A percentile compares a stretch with the other conserved stretches of the same genome.
Evolutionary conservation across 1,139 yeast species (phyloP).

Genomic region (Entelexis paramagnoliae): DNA sequence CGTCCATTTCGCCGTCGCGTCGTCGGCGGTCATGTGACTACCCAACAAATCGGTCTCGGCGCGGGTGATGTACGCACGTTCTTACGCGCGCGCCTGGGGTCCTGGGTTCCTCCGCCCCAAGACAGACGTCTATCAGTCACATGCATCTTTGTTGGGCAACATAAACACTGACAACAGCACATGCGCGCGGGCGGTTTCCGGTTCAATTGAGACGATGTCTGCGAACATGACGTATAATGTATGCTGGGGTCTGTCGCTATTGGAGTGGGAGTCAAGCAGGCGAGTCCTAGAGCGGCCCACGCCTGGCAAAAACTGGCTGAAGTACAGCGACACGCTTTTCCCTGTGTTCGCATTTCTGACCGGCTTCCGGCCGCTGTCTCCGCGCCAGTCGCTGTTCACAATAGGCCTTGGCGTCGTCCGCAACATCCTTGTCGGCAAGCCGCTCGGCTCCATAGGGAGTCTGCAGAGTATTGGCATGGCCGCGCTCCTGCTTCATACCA

Average conservation of each 20-base stretch:
- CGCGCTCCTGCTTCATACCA: conserved; percentile 23
- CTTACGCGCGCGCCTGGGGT: background rate
- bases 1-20: no score
- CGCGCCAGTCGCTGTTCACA: conserved; percentile 26
- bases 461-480: conserved; percentile 34
- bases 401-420: conserved; percentile 33
- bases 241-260: conserved; percentile 29
- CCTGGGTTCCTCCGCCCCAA: no score
- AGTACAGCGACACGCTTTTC: conserved; percentile 32
- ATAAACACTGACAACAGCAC: background rate
- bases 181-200: background rate
- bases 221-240: background rate
- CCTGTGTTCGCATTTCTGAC: conserved; percentile 33
- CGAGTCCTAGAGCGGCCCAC: background rate
- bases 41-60: conserved; percentile 1
- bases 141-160: conserved; percentile 3
- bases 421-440: conserved; percentile 11
- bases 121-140: background rate
- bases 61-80: background rate
- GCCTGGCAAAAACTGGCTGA: background rate
- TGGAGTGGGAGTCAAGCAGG: conserved; percentile 34
- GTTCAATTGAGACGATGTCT: background rate
- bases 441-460: conserved; percentile 30
- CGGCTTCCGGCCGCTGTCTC: conserved; percentile 29
- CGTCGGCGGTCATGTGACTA: background rate